Percentiles rank a stretch among this genome's conserved stretches.
These are phyloP conservation scores for Agarophyton chilense DNA, from an alignment of 23 red algal genomes.

Conservation along the genomic window DNA sequence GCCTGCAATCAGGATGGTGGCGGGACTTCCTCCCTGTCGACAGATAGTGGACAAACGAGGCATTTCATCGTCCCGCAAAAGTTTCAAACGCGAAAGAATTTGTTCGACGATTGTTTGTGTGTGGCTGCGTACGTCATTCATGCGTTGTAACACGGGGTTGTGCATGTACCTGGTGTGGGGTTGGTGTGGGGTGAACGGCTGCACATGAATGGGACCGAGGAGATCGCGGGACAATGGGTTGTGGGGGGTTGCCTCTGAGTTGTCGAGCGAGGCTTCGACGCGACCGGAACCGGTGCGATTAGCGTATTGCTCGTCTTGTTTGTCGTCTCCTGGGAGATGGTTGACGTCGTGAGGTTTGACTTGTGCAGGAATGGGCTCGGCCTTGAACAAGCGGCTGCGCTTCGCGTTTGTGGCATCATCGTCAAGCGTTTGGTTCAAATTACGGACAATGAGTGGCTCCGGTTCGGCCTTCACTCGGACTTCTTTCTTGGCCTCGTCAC, in stretches of 20 bases:
- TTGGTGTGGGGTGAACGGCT: not conserved
- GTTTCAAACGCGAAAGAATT: not conserved
- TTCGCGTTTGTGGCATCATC: not conserved
- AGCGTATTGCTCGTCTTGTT: not conserved
- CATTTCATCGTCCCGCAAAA: not conserved
- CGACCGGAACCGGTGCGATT: constrained; percentile 38
- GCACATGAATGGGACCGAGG: not conserved
- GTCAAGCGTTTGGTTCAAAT: not conserved
- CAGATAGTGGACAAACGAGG: not conserved
- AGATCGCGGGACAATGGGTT: not conserved
- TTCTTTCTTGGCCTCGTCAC: not conserved
- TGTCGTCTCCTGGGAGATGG: not conserved
- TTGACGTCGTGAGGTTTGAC: not conserved
- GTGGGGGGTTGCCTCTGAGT: not conserved
- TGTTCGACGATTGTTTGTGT: not conserved
- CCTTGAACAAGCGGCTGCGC: not conserved
- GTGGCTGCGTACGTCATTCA: constrained; percentile 20
- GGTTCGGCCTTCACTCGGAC: not conserved
- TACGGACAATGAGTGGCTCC: not conserved
- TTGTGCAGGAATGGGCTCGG: not conserved
- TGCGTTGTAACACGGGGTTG: constrained; percentile 5
- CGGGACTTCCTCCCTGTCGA: not conserved
- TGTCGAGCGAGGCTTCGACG: constrained; percentile 32
- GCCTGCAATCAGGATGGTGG: constrained; percentile 7
- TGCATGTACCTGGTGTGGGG: constrained; percentile 23